Base-by-base conservation (phyloP, 2,329 filamentous ascomycete species). In the Bipolaris zeicola region DNA sequence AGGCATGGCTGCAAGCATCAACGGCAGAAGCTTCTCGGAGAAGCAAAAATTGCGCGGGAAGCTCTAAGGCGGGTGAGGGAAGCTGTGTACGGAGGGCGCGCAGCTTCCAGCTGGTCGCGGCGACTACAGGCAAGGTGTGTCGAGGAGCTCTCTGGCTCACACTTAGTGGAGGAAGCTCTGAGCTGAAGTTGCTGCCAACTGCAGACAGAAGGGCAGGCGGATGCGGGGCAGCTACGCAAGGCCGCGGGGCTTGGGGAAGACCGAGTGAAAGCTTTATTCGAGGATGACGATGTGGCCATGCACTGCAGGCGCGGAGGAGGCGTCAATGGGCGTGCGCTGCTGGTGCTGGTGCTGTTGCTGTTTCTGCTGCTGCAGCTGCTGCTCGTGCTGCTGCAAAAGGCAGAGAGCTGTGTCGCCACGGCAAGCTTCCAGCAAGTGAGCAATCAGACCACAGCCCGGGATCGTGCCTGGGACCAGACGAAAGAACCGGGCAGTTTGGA, bases 1-100 rank as follows among this genome's bases (percentile, higher is more conserved):
- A 80, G 93, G 92, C 93, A 96, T 96, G 80, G 80, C 82, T 76
- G 50, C 34, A 36, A 81, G 78, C 79, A 79, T 78, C 69, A 76
- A 76, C 65, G 62, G 45, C 50, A 50, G 34, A 31, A 54, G 55
- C 55, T 54, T 54, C 44, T 33, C 24, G 31, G 22, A 45, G 47
- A 53, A 55, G 54, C 45, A 56, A 55, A 49, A 54, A 54, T 42
- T 42, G 38, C 44, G 53, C 31, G 37, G 11, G 47, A 33, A 50
- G 57, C 57, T 52, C 45, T 33, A 47, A 14, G 47, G 20, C 16
- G 16, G 20, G 28, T 3, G 22, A 5, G 39, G 16, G 50, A 33
- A 57, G 55, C 50, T 57, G 18, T 37, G 11, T 44, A 20, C 5
- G 14, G 36, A 47, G 47, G 52, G 50, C 53, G 55, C 41, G 47